phyloP scores from a whole-genome alignment of 2,329 filamentous ascomycete genomes.

The Monosporascus sp. region DNA sequence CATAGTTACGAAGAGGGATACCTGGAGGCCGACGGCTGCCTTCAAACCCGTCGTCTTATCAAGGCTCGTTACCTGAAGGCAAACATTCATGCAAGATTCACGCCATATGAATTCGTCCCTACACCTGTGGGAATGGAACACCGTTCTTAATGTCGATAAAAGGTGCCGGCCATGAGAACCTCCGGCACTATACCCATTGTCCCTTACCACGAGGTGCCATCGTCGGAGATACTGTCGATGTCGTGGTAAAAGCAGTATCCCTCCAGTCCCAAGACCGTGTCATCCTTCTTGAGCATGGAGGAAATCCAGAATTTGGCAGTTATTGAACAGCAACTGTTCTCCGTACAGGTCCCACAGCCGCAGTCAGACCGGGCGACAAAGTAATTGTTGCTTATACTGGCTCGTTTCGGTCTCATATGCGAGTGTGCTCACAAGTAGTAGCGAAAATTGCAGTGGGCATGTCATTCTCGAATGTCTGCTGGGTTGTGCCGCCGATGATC shows the following conservation, averaged over 20 bases:
- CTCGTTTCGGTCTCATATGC: slow-evolving; percentile 1
- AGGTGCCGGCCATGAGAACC: not conserved
- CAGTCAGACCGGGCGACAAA: not conserved
- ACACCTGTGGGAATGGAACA: not conserved
- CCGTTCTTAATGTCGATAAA: slow-evolving; percentile 1
- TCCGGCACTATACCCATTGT: not conserved
- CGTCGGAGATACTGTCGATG: not conserved
- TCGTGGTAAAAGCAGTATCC: not conserved
- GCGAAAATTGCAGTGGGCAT: not conserved
- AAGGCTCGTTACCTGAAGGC: slow-evolving; percentile 3
- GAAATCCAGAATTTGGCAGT: not conserved
- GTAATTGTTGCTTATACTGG: not conserved
- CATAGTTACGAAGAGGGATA: slow-evolving; percentile 11
- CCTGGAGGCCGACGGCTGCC: slow-evolving; percentile 4
- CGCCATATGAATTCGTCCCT: not conserved
- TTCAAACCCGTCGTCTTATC: slow-evolving; percentile 7
- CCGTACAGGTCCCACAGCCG: not conserved
- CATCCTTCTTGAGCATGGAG: not conserved
- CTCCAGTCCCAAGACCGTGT: not conserved
- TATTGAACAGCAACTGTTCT: slow-evolving; percentile 1
- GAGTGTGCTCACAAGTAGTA: not conserved
- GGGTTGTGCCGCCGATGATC: not conserved
- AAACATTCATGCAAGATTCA: not conserved
- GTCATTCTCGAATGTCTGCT: slow-evolving; percentile 1
- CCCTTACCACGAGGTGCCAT: not conserved